Percentiles rank a stretch among this genome's conserved stretches.
phyloP scores from a whole-genome alignment of 768 basidiomycete species.

The Tephrocybe sp. region DNA sequence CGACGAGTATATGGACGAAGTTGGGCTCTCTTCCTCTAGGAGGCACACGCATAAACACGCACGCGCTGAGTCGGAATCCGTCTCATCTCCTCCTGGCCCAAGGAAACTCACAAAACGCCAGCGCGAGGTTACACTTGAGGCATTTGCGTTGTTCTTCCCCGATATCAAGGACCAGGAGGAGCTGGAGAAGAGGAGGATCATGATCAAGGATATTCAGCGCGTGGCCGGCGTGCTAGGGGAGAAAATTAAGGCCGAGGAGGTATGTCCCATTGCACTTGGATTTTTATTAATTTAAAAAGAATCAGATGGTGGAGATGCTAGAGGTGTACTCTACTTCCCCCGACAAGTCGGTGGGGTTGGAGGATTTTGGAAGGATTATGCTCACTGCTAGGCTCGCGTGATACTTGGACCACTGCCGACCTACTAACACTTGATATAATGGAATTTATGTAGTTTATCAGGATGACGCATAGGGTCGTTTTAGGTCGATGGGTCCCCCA shows the following conservation, averaged over 20 bases:
- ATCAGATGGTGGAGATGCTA: slow-evolving; percentile 78
- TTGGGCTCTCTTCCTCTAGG: slow-evolving; percentile 16
- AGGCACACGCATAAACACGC: slow-evolving; percentile 19
- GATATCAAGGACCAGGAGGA: slow-evolving; percentile 42
- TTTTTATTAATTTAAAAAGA: neutral
- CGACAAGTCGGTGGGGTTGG: slow-evolving; percentile 66
- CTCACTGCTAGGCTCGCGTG: slow-evolving; percentile 49
- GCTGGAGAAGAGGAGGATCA: slow-evolving; percentile 53
- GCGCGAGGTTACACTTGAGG: slow-evolving; percentile 48
- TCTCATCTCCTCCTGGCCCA: slow-evolving; percentile 8
- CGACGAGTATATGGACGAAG: slow-evolving; percentile 33
- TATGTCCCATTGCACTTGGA: slow-evolving; percentile 28
- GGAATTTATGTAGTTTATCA: no score
- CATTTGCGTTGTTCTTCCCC: slow-evolving; percentile 79
- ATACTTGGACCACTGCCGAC: no score
- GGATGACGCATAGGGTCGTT: no score
- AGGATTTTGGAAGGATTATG: slow-evolving; percentile 81
- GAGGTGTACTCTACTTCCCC: slow-evolving; percentile 68
- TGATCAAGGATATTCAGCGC: slow-evolving; percentile 64
- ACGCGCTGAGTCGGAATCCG: slow-evolving; percentile 7
- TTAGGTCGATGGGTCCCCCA: no score
- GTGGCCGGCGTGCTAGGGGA: slow-evolving; percentile 67
- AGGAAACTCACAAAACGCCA: slow-evolving; percentile 50
- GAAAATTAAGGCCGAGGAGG: slow-evolving; percentile 75
- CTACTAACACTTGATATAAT: no score